phyloP scores from a whole-genome alignment of 1,284 basidiomycete genomes.

The Trichosporon sp. region DNA sequence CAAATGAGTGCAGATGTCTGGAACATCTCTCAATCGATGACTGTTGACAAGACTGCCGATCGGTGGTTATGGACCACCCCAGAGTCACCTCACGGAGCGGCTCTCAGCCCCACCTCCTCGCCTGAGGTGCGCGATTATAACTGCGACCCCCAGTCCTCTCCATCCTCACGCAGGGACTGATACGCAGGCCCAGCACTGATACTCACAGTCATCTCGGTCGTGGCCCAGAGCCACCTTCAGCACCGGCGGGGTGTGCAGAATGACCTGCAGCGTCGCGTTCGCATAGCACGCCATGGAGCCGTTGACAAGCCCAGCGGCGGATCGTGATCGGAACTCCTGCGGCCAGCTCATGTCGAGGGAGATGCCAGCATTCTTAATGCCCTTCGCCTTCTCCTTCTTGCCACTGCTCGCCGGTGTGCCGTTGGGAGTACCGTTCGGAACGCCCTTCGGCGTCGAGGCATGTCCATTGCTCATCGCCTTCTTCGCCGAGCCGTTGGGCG shows the following conservation, averaged over 20 bases:
- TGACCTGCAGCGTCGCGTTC: slow-evolving; percentile 89
- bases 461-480: background rate
- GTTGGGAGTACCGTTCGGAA: background rate
- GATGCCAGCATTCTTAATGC: background rate
- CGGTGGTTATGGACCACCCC: background rate
- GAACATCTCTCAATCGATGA: background rate
- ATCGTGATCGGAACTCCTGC: slow-evolving; percentile 15
- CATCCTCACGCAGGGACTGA: background rate
- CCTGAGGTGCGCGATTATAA: background rate
- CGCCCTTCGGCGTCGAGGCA: background rate
- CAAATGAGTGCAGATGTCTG: too few relatives aligned
- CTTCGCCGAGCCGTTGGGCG: background rate
- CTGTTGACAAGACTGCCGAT: background rate
- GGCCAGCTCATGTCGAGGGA: slow-evolving; percentile 34
- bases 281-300: slow-evolving; percentile 96
- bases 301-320: slow-evolving; percentile 66
- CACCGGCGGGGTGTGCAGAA: slow-evolving; percentile 89
- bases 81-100: background rate
- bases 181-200: background rate
- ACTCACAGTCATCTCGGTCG: slow-evolving; percentile 45
- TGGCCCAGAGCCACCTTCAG: slow-evolving; percentile 64
- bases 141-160: background rate
- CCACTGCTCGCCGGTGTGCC: background rate
- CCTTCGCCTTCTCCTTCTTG: background rate
- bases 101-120: background rate